phyloP scores from a whole-genome alignment of 2,329 filamentous ascomycete species.

The Pseudopyricularia javanii region DNA sequence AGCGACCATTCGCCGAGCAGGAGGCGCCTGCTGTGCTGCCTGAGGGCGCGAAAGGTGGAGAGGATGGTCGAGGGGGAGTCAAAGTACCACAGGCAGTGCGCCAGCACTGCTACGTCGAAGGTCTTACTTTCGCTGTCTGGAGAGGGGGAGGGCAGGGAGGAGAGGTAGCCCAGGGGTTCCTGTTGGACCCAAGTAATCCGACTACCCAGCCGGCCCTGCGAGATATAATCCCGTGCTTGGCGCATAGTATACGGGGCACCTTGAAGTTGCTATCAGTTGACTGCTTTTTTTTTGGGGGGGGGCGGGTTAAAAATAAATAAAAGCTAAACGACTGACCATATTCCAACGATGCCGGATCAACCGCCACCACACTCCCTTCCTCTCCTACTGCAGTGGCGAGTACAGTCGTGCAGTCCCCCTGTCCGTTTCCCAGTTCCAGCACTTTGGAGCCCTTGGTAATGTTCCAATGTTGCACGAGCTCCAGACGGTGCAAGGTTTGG shows the following conservation, averaged over 20 bases:
- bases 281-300: too few species aligned
- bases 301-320: too few species aligned
- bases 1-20: constrained; percentile 34
- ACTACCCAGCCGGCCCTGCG: constrained; percentile 21
- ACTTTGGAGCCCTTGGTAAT: constrained; percentile 26
- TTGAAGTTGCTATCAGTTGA: too few species aligned
- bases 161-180: constrained; percentile 21
- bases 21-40: constrained; percentile 19
- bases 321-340: constrained; percentile 17
- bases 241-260: constrained; percentile 32
- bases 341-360: constrained; percentile 36
- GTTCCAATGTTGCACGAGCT: constrained; percentile 17
- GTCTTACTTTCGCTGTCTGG: background rate
- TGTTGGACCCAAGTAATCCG: constrained; percentile 30
- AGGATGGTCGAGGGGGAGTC: constrained; percentile 23
- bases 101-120: constrained; percentile 34
- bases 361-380: constrained; percentile 25
- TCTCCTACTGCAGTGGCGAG: constrained; percentile 35
- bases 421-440: constrained; percentile 47
- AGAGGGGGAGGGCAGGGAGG: constrained; percentile 5
- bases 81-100: constrained; percentile 44
- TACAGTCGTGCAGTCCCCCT: constrained; percentile 42
- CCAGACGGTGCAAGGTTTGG: constrained; percentile 18
- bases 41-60: constrained; percentile 18
- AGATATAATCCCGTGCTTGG: constrained; percentile 33